Conservation (phyloP, 2,329 filamentous ascomycete genomes). For the Grosmannia huntii region DNA sequence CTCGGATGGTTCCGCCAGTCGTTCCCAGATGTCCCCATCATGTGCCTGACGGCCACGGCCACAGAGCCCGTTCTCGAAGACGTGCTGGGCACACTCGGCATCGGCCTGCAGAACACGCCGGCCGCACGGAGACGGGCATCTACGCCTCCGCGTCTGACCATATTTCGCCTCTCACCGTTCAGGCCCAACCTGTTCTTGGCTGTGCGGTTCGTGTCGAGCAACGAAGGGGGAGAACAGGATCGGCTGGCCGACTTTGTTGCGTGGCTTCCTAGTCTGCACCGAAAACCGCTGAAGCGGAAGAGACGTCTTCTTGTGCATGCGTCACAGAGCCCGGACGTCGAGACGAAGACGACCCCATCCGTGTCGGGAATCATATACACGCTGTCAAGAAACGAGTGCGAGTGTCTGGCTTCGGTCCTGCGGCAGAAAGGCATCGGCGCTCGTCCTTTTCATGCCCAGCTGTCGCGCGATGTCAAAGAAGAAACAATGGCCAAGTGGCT, state of each 20-base stretch:
- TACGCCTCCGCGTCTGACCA: too few relatives aligned
- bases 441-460: conserved; percentile 58
- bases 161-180: too few relatives aligned
- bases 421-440: conserved; percentile 59
- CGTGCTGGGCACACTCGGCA: conserved; percentile 60
- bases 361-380: conserved; percentile 74
- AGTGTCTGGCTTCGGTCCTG: conserved; percentile 53
- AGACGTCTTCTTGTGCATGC: too few relatives aligned
- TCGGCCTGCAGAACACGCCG: too few relatives aligned
- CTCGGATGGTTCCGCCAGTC: conserved; percentile 74
- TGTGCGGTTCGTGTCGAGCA: too few relatives aligned
- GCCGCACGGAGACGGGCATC: too few relatives aligned
- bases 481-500: conserved; percentile 62
- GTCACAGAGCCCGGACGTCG: too few relatives aligned
- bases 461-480: conserved; percentile 56
- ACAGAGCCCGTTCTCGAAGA: conserved; percentile 71
- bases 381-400: conserved; percentile 61
- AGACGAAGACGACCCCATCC: conserved; percentile 12
- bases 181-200: too few relatives aligned
- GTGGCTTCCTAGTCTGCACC: conserved; percentile 22
- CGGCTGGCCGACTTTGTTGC: too few relatives aligned
- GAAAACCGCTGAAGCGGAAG: too few relatives aligned
- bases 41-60: conserved; percentile 85
- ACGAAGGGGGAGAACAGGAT: too few relatives aligned
- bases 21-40: conserved; percentile 78